Evolutionary conservation across 2,329 filamentous ascomycete genomes (phyloP).

Genomic region (Trichoderma cornu-damae): DNA sequence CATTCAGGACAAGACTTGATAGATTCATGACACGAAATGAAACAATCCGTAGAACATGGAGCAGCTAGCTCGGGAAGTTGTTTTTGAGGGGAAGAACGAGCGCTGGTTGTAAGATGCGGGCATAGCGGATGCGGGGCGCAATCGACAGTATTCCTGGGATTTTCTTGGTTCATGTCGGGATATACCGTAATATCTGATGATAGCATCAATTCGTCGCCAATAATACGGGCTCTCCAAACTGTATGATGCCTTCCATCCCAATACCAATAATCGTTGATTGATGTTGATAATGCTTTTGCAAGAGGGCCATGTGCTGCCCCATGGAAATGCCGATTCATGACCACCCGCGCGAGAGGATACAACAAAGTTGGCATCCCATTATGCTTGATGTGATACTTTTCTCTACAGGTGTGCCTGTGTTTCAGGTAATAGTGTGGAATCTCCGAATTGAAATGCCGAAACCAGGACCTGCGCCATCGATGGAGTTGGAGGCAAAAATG

Average conservation of each 20-base stretch:
- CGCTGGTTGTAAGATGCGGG: background rate
- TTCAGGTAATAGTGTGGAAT: background rate
- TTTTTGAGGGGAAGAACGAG: background rate
- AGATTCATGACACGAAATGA: background rate
- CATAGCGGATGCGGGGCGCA: background rate
- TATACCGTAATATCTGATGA: background rate
- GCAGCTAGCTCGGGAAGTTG: background rate
- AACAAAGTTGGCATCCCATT: background rate
- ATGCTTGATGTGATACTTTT: background rate
- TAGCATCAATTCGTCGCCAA: conserved; percentile 19
- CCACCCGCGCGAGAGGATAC: conserved; percentile 16
- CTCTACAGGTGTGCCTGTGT: background rate
- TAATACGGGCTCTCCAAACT: conserved; percentile 16
- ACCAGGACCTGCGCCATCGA: conserved; percentile 14
- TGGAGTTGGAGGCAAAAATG: conserved; percentile 12
- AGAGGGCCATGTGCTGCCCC: conserved; percentile 16
- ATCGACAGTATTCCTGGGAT: background rate
- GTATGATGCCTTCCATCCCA: background rate
- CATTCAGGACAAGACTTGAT: conserved; percentile 18
- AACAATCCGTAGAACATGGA: background rate
- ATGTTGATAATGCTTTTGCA: background rate
- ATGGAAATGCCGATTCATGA: conserved; percentile 21
- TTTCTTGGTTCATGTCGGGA: background rate
- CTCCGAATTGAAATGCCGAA: background rate
- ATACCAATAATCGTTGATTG: background rate